phyloP scores from a whole-genome alignment of 208 protist species.

The Trypanosoma mega region DNA sequence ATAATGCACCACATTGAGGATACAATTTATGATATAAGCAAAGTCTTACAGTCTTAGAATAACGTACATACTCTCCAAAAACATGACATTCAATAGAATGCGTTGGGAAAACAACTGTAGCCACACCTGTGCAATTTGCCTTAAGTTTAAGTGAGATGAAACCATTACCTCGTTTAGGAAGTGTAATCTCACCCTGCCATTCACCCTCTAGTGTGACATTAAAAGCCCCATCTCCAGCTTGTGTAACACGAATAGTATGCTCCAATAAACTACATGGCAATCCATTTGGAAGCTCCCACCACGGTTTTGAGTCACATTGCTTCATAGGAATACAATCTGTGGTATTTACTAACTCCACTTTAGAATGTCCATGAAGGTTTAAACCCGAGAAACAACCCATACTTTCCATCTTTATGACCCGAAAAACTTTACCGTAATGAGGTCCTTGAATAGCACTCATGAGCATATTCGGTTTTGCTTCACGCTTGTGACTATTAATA shows the following conservation, averaged over 20 bases:
- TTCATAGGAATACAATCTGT: constrained; percentile 71
- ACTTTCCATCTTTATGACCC: constrained; percentile 4
- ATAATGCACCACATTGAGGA: not conserved
- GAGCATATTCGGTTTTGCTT: constrained; percentile 55
- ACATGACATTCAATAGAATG: constrained; percentile 24
- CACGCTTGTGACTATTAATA: constrained; percentile 42
- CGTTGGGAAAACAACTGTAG: constrained; percentile 14
- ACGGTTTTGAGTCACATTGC: constrained; percentile 62
- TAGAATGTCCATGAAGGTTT: not conserved
- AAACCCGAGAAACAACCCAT: constrained; percentile 10
- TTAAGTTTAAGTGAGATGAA: constrained; percentile 26
- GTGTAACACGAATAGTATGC: constrained; percentile 67
- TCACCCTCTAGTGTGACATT: constrained; percentile 60
- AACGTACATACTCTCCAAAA: constrained; percentile 63
- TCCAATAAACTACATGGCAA: constrained; percentile 80
- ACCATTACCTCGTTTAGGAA: constrained; percentile 15
- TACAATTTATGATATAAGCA: constrained; percentile 28
- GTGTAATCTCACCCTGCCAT: constrained; percentile 65
- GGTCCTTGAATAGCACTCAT: constrained; percentile 35
- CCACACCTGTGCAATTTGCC: constrained; percentile 19
- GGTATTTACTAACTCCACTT: constrained; percentile 8
- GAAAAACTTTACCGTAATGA: constrained; percentile 26
- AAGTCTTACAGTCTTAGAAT: constrained; percentile 47
- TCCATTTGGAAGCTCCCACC: constrained; percentile 63
- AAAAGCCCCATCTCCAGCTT: constrained; percentile 15